Percentiles rank a stretch among this genome's conserved stretches.
These are phyloP conservation scores for Morella rubra DNA, from an alignment of 306 rosid species.

Conservation along the genomic window DNA sequence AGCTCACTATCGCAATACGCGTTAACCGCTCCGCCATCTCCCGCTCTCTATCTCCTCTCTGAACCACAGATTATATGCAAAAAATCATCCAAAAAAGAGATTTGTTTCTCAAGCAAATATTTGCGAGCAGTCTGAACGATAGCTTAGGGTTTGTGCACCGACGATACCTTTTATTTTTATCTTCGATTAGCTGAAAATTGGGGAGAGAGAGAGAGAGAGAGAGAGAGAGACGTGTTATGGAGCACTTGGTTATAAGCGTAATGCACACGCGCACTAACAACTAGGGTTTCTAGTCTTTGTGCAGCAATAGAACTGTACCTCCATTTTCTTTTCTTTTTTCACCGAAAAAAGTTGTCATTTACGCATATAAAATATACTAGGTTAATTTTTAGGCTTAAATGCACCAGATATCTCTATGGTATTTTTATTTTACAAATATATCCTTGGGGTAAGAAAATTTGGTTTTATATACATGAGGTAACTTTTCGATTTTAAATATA, in stretches of 20 bases:
- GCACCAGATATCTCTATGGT: no score
- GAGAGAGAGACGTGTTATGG: no score
- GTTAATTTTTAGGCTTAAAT: no score
- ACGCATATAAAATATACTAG: no score
- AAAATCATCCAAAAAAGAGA: background rate
- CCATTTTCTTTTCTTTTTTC: background rate
- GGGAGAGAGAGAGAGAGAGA: background rate
- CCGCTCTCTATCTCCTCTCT: background rate
- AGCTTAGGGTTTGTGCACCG: background rate
- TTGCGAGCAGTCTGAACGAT: background rate
- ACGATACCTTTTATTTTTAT: background rate
- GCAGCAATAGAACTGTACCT: conserved; percentile 2
- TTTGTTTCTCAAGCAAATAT: background rate
- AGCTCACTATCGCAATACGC: conserved; percentile 93
- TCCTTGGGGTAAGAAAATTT: no score
- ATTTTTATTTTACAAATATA: no score
- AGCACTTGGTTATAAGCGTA: conserved; percentile 1
- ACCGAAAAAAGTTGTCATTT: no score
- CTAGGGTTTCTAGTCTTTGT: conserved; percentile 36
- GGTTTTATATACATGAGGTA: no score
- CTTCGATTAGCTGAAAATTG: background rate
- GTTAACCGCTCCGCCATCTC: conserved; percentile 90
- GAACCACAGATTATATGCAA: background rate
- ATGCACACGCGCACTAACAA: background rate
- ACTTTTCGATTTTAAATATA: no score